phyloP scores from a whole-genome alignment of 345 rosid genomes.

The Brassica cretica region DNA sequence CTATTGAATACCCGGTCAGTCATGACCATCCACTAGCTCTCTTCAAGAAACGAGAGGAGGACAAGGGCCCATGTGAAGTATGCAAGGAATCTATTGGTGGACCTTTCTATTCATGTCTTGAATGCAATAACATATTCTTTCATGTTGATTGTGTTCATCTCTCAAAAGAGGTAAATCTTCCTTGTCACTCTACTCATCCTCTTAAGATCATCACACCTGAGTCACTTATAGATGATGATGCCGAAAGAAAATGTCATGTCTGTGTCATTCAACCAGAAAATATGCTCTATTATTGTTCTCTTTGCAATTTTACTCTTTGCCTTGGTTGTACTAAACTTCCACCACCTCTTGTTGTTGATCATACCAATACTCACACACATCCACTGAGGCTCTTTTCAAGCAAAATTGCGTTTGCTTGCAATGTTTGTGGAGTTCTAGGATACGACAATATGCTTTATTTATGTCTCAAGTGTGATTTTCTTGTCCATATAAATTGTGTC shows the following conservation, averaged over 20 bases:
- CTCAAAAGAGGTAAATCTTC: constrained; percentile 1
- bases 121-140: background rate
- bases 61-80: background rate
- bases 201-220: background rate
- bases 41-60: no score
- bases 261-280: background rate
- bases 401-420: background rate
- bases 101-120: background rate
- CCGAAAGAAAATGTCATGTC: background rate
- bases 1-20: background rate
- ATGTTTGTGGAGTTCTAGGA: background rate
- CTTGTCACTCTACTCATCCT: constrained; percentile 13
- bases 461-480: background rate
- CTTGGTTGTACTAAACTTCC: background rate
- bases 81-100: background rate
- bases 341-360: constrained; percentile 6
- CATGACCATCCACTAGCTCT: no score
- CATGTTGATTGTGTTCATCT: background rate
- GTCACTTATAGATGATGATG: background rate
- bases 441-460: background rate
- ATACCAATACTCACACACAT: constrained; percentile 7
- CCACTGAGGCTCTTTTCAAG: constrained; percentile 1
- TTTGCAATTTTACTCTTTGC: constrained; percentile 1
- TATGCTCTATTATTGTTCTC: background rate
- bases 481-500: background rate